Evolutionary conservation across 139 green algal genomes (phyloP), one percentile per base, ranked within the genome.

Genomic region (Nannochloris sp.): DNA sequence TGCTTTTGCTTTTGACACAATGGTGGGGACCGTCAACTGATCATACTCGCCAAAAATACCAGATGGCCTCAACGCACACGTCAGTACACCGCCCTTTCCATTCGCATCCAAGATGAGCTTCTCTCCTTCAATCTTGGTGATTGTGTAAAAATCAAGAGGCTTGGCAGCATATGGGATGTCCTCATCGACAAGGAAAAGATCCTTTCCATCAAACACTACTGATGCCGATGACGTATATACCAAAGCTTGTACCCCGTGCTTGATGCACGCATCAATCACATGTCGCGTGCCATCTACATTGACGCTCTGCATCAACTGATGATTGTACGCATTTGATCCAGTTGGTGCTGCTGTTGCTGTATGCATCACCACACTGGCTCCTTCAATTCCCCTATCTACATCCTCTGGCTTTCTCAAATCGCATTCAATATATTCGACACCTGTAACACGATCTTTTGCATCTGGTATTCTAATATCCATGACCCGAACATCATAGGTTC

Each of bases 1-100:
- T 18, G 64, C 64, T 11, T 61, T 64, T 7, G 68, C 71, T 18
- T 77, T 78, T 24, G 55, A 50, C 16, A 87, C 77, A 7, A 82
- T 44, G 4, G 81, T 89, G 14, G 89, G 87, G 56, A 95, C 80
- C 40, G 90, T 76, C 23, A 95, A 76, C 2, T 61, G 72, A 73
- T 96, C 89, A 18, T 81, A 70, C 67, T 94, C 85, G 2, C 89
- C 89, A 77, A 96, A 96, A 62, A 96, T 92, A 51, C 83, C 85
- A 23, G 71, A 86, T 48, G 89, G 89, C 4, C 89, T 77, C 57
- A 96, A 72, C 5, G 89, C 84, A 3, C 74, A 68, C 0, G 82
- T 89, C 15, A 71, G 64, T 51, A 95, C 58, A 31, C 58, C 71
- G 19, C 64, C 73, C 24, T 62, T 56, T 10, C 82, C 82, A 66